phyloP scores from a whole-genome alignment of 2,329 filamentous ascomycete species.

The Diplodia sapinea region DNA sequence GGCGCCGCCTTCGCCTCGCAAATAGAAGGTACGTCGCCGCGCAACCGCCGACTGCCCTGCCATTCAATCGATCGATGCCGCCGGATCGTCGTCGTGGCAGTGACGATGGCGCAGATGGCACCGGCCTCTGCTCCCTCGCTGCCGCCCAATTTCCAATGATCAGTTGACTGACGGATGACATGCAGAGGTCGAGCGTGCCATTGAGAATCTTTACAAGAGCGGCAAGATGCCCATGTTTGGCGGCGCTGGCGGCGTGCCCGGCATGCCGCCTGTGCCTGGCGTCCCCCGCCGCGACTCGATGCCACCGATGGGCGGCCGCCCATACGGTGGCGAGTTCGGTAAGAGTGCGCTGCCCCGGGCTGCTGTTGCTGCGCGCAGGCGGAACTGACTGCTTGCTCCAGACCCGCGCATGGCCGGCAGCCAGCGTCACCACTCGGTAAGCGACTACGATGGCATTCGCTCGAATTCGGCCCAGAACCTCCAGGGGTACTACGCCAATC shows the following conservation, averaged over 20 bases:
- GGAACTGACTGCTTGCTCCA: constrained; percentile 46
- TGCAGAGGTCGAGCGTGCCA: constrained; percentile 90
- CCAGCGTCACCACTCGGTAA: constrained; percentile 81
- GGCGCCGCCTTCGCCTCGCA: constrained; percentile 80
- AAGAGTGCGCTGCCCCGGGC: constrained; percentile 20
- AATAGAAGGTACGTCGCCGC: constrained; percentile 76
- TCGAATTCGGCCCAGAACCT: constrained; percentile 77
- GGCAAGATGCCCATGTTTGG: constrained; percentile 68
- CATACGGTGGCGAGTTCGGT: constrained; percentile 47
- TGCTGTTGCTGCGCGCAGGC: constrained; percentile 18
- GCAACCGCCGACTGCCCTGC: background rate
- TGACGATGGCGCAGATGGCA: background rate
- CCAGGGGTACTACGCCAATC: constrained; percentile 91
- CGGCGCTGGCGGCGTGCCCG: constrained; percentile 45
- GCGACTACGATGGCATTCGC: constrained; percentile 80
- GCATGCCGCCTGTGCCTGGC: constrained; percentile 22
- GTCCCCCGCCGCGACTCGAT: constrained; percentile 76
- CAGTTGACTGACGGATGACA: background rate
- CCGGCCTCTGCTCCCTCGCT: constrained; percentile 1
- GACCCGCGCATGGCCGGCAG: constrained; percentile 72
- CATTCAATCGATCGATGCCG: background rate
- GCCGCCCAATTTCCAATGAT: constrained; percentile 3
- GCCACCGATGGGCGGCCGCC: constrained; percentile 64
- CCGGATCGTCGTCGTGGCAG: background rate
- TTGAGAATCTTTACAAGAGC: constrained; percentile 95